Percentiles rank a stretch among this genome's conserved stretches.
Evolutionary conservation across 805 yeast genomes (phyloP).

Genomic region (Suhomyces canberraensis): DNA sequence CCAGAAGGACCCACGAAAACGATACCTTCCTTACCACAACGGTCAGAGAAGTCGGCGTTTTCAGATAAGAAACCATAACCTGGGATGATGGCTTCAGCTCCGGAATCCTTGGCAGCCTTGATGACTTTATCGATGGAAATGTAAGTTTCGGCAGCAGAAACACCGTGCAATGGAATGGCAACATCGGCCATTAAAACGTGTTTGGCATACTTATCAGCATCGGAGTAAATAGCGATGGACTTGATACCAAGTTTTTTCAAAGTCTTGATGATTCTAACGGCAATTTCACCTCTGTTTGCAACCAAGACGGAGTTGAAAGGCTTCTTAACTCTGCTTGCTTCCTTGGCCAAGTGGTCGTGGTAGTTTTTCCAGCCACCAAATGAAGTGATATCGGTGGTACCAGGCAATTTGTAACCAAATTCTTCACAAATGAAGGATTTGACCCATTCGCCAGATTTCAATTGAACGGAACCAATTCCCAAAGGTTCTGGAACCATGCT

Average conservation of each 20-base stretch:
- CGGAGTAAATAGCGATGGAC: slow-evolving; percentile 87
- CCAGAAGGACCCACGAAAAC: slow-evolving; percentile 97
- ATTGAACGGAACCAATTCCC: slow-evolving; percentile 91
- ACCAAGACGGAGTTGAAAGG: slow-evolving; percentile 85
- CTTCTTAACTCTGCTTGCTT: slow-evolving; percentile 31
- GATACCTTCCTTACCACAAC: slow-evolving; percentile 77
- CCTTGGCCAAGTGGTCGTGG: slow-evolving; percentile 33
- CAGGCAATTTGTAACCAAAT: slow-evolving; percentile 67
- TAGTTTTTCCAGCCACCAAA: slow-evolving; percentile 88
- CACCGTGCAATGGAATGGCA: slow-evolving; percentile 75
- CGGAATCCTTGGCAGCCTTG: slow-evolving; percentile 76
- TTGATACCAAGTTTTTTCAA: slow-evolving; percentile 73
- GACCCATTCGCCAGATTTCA: slow-evolving; percentile 76
- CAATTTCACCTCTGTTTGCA: slow-evolving; percentile 97
- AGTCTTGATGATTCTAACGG: slow-evolving; percentile 89
- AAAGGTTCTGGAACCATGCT: slow-evolving; percentile 90
- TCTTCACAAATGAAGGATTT: slow-evolving; percentile 96
- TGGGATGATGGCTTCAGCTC: slow-evolving; percentile 94
- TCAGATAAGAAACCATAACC: slow-evolving; percentile 97
- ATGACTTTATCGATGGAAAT: slow-evolving; percentile 81
- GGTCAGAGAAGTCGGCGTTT: slow-evolving; percentile 93
- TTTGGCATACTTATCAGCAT: slow-evolving; percentile 82
- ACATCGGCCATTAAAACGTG: slow-evolving; percentile 84
- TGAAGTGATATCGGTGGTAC: slow-evolving; percentile 76
- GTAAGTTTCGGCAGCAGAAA: slow-evolving; percentile 87